Conservation (phyloP, 78 protist species). For the Polysphondylium violaceum region DNA sequence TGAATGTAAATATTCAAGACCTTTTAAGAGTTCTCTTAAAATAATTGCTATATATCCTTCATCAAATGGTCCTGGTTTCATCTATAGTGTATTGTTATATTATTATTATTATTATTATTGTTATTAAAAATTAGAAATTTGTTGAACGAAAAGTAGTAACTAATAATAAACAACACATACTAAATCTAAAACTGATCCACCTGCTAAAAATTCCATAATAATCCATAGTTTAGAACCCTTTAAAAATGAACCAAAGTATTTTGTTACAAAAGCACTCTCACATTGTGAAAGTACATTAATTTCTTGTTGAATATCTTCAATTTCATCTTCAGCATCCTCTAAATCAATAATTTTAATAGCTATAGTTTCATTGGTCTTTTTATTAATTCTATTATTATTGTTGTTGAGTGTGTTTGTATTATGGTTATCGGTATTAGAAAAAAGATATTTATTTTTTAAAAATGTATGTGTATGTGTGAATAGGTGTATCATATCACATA, state of each 20-base stretch:
- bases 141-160: background rate
- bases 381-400: slow-evolving; percentile 86
- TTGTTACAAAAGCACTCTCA: slow-evolving; percentile 89
- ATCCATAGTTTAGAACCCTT: slow-evolving; percentile 94
- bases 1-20: slow-evolving; percentile 93
- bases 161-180: slow-evolving; percentile 14
- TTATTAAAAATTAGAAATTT: background rate
- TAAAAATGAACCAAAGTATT: slow-evolving; percentile 89
- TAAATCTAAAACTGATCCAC: slow-evolving; percentile 95
- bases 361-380: slow-evolving; percentile 81
- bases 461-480: too few species aligned
- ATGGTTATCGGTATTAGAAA: too few species aligned
- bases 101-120: background rate
- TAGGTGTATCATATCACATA: too few species aligned
- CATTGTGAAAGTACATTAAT: slow-evolving; percentile 89
- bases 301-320: slow-evolving; percentile 97
- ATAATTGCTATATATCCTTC: slow-evolving; percentile 93
- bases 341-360: slow-evolving; percentile 97
- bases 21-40: slow-evolving; percentile 91
- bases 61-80: slow-evolving; percentile 86
- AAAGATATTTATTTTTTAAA: background rate
- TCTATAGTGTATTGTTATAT: too few species aligned
- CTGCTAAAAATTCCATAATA: slow-evolving; percentile 96
- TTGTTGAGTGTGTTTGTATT: too few species aligned
- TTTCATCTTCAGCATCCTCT: slow-evolving; percentile 97